Evolutionary conservation across 305 asterid genomes (phyloP), one percentile per base, ranked within the genome.

Genomic region (Striga hermonthica): DNA sequence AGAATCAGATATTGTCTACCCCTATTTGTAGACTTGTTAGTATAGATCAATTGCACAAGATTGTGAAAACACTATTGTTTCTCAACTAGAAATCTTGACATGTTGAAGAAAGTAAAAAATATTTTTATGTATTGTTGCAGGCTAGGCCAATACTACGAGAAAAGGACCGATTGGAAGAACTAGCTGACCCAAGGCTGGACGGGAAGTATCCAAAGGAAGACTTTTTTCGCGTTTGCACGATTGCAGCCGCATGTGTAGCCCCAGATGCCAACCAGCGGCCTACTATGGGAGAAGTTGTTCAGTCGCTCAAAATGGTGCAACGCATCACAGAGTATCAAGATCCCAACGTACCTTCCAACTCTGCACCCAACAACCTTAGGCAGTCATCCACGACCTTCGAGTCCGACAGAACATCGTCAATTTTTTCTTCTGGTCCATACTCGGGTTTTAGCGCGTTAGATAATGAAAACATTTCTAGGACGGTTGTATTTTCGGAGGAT

Each of bases 201-300:
- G 86, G 86, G 4, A 93, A 88, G 78, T 93, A 88, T 69, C 96
- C 97, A 5, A 86, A 67, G 76, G 95, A 93, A 82, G 96, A 93
- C 62, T 88, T 84, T 68, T 56, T 78, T 55, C 82, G 95, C 64
- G 99, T 93, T 54, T 90, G 99, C 85, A 90, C 99, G 53, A 81
- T 93, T 43, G 96, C 97, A 7, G 99, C 99, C n/a, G 99, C 99
- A 79, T 93, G 97, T 74, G 97, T 93, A 39, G 90, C 99, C 40
- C 86, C 95, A 4, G 95, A 88, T 60, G 95, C 96, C 44, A 75
- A 72, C 75, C 96, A 90, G 78, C 82, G 97, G 60, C 97, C 99
- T 5, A 83, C 97, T 1, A 93, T 90, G 96, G 99, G 99, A 38
- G 99, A 90, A 82, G 99, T 93, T 56, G 97, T 93, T 16, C 99